A percentile compares a stretch with the other conserved stretches of the same genome.
Conservation (phyloP, 2,329 filamentous ascomycete genomes). For the Chaetomium sp. region DNA sequence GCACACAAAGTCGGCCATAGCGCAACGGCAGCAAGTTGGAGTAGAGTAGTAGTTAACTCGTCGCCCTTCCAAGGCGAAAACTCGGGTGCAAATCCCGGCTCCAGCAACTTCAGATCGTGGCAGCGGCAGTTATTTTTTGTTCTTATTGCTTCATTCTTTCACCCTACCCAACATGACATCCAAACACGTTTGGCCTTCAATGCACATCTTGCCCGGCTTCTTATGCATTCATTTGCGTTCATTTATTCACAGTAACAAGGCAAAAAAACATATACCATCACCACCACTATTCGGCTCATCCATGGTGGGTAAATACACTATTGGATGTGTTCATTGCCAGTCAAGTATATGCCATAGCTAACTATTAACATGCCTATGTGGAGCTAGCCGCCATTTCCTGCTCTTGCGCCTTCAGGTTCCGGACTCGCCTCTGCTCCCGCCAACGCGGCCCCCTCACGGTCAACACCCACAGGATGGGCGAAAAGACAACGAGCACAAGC, state of each 20-base stretch:
- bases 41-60: conserved; percentile 32
- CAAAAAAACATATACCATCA: background rate
- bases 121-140: background rate
- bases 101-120: conserved; percentile 25
- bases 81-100: conserved; percentile 35
- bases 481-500: conserved; percentile 51
- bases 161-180: no score
- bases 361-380: background rate
- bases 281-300: background rate
- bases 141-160: background rate
- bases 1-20: background rate
- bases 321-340: background rate
- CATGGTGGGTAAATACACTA: no score
- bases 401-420: conserved; percentile 39
- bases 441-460: conserved; percentile 56
- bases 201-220: background rate
- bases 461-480: conserved; percentile 54
- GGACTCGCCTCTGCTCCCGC: conserved; percentile 43
- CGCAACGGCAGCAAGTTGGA: conserved; percentile 19
- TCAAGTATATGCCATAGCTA: background rate
- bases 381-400: conserved; percentile 22
- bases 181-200: background rate
- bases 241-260: background rate
- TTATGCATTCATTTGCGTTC: background rate
- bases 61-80: conserved; percentile 33